Conservation (phyloP, 2,329 filamentous ascomycete genomes). For the Beauveria rudraprayagi region DNA sequence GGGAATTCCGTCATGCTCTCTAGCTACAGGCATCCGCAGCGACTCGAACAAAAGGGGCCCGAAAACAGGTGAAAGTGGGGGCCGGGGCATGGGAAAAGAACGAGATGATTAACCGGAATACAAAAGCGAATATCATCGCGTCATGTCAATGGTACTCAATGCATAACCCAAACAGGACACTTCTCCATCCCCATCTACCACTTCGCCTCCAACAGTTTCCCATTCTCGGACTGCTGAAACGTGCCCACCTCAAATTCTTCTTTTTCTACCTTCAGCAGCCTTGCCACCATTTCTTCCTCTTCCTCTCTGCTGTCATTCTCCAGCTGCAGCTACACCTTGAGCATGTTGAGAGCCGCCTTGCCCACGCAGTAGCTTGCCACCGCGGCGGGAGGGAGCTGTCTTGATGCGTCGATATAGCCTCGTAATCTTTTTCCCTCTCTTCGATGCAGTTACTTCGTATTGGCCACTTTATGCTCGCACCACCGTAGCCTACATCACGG, state of each 20-base stretch:
- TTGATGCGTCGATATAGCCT: background rate
- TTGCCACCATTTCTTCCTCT: background rate
- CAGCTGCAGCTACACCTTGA: slow-evolving; percentile 14
- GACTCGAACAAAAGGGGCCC: too few relatives aligned
- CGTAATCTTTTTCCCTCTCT: slow-evolving; percentile 8
- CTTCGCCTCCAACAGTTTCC: background rate
- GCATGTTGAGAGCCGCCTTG: slow-evolving; percentile 18
- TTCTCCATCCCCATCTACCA: background rate
- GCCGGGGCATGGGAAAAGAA: too few relatives aligned
- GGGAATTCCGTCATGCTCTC: too few relatives aligned
- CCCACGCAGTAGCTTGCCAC: slow-evolving; percentile 13
- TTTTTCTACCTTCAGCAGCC: background rate
- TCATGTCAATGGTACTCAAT: too few relatives aligned
- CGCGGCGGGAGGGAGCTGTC: background rate
- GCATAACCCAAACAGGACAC: background rate
- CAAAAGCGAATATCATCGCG: background rate
- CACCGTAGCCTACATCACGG: background rate
- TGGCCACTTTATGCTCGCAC: background rate
- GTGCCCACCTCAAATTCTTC: background rate
- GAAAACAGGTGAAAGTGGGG: too few relatives aligned
- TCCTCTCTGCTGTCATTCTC: slow-evolving; percentile 9
- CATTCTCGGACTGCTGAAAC: background rate
- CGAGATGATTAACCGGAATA: too few relatives aligned
- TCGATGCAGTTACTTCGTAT: background rate
- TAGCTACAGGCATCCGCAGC: too few relatives aligned